These are phyloP conservation scores for Wickerhamomyces rabaulensis DNA, from an alignment of 805 yeast genomes.

Conservation along the genomic window DNA sequence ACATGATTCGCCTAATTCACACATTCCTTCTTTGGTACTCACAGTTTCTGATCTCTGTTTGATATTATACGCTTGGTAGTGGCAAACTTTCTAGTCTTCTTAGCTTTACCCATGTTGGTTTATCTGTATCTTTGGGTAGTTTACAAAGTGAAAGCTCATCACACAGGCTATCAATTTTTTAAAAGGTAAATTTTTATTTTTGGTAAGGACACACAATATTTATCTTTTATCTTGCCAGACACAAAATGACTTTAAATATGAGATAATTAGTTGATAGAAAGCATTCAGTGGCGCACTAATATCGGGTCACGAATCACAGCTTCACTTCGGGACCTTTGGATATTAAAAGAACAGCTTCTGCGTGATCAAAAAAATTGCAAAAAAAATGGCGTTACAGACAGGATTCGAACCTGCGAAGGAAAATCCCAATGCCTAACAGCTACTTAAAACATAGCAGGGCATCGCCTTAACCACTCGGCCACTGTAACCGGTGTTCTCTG, in stretches of 20 bases:
- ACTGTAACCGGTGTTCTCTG: constrained; percentile 37
- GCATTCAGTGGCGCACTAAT: no score
- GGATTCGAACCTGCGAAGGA: constrained; percentile 99
- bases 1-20: not conserved
- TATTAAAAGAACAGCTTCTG: no score
- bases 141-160: not conserved
- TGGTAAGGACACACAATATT: not conserved
- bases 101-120: constrained; percentile 82
- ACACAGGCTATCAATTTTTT: not conserved
- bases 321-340: no score
- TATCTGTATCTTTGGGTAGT: not conserved
- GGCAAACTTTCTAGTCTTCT: constrained; percentile 96
- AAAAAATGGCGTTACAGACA: constrained; percentile 88
- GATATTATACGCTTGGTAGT: constrained; percentile 77
- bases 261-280: no score
- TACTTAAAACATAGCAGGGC: constrained; percentile 66
- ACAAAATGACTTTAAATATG: no score
- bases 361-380: constrained; percentile 18
- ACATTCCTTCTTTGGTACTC: constrained; percentile 17
- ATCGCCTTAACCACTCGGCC: constrained; percentile 95
- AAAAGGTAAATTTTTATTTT: not conserved
- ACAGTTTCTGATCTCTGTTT: constrained; percentile 62
- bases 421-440: constrained; percentile 80
- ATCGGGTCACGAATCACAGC: no score
- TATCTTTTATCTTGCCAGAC: not conserved